Percentiles rank a stretch among this genome's conserved stretches.
Conservation (phyloP, 257 asterid genomes). For the Solanum chiquidenum region DNA sequence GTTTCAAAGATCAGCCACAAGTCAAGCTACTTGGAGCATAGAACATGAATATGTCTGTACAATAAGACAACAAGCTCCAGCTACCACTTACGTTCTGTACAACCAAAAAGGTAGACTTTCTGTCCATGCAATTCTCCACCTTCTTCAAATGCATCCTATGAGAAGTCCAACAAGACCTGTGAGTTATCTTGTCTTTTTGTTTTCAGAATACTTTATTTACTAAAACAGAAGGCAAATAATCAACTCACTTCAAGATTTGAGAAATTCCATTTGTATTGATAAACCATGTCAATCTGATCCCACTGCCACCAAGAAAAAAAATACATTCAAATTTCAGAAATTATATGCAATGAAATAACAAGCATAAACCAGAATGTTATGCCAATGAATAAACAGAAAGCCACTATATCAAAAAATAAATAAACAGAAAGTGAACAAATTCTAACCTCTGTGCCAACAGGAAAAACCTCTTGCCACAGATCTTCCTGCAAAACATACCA, state of each 20-base stretch:
- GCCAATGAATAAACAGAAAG: background rate
- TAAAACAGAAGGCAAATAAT: background rate
- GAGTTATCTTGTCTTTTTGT: background rate
- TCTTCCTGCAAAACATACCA: slow-evolving; percentile 45
- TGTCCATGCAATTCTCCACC: slow-evolving; percentile 62
- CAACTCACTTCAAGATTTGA: slow-evolving; percentile 66
- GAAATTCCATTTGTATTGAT: slow-evolving; percentile 80
- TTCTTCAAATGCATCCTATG: slow-evolving; percentile 88
- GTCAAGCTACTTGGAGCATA: background rate
- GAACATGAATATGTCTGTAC: background rate
- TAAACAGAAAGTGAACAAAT: background rate
- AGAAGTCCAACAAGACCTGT: background rate
- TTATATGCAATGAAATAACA: background rate
- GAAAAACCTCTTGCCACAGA: slow-evolving; percentile 62
- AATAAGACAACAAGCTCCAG: background rate
- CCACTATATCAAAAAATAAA: background rate
- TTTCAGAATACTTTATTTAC: background rate
- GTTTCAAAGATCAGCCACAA: background rate
- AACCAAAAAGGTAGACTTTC: slow-evolving; percentile 77
- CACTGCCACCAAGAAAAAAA: slow-evolving; percentile 42
- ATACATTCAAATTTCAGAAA: background rate
- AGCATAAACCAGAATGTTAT: background rate
- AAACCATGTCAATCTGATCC: slow-evolving; percentile 92
- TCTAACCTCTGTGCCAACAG: slow-evolving; percentile 70
- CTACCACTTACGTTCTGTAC: slow-evolving; percentile 80